Evolutionary conservation across 441 rosid genomes (phyloP).

Genomic region (Raphanus hybrid): DNA sequence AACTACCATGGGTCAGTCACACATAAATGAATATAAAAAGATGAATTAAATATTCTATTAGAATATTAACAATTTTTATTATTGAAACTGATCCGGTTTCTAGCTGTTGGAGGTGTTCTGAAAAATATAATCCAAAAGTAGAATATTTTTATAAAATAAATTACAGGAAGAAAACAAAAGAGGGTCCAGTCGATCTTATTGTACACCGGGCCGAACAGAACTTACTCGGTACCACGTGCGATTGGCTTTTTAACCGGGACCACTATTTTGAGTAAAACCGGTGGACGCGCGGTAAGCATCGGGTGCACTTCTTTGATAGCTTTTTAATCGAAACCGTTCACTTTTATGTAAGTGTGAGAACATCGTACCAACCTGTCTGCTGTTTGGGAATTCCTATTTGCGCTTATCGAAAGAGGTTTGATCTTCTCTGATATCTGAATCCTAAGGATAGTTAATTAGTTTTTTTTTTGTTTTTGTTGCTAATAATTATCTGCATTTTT

Average conservation of each 20-base stretch:
- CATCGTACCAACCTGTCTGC: conserved; percentile 10
- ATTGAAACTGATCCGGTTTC: no score
- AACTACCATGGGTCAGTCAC: no score
- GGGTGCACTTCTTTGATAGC: background rate
- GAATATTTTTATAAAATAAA: background rate
- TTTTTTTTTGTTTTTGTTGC: background rate
- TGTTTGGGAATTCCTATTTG: conserved; percentile 10
- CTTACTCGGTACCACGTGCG: conserved; percentile 38
- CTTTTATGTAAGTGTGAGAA: background rate
- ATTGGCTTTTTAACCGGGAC: conserved; percentile 23
- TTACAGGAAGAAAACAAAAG: background rate
- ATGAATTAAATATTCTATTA: no score
- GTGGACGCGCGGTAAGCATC: conserved; percentile 26
- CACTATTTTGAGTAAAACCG: conserved; percentile 16
- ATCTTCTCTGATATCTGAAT: conserved; percentile 23
- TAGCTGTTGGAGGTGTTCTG: no score
- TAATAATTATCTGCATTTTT: background rate
- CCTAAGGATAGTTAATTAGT: conserved; percentile 2
- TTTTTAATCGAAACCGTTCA: background rate
- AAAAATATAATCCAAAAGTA: conserved; percentile 15
- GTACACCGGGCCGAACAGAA: conserved; percentile 34
- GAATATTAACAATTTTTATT: no score
- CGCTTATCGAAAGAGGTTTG: conserved; percentile 1
- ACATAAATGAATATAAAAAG: no score
- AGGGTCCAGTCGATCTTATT: conserved; percentile 27